Percentiles rank a stretch among this genome's conserved stretches.
These are phyloP conservation scores for Carex scoparia DNA, from an alignment of 176 grass and related monocot genomes.

Conservation along the genomic window DNA sequence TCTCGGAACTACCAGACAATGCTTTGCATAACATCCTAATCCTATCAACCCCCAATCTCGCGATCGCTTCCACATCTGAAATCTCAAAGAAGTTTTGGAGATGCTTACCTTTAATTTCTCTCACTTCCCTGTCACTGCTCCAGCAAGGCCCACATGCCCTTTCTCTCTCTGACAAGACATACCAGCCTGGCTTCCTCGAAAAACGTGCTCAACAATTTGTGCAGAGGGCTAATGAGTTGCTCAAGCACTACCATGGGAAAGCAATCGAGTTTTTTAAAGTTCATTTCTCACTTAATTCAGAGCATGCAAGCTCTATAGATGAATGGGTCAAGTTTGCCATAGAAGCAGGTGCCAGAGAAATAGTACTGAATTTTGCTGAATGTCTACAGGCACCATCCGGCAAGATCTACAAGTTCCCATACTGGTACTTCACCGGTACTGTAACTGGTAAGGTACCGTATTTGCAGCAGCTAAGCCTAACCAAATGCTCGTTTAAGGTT, in stretches of 20 bases:
- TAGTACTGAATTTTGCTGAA: background rate
- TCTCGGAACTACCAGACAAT: background rate
- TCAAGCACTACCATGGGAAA: background rate
- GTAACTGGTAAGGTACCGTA: background rate
- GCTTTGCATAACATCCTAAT: background rate
- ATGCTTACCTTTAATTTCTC: background rate
- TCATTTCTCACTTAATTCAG: background rate
- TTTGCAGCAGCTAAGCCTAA: background rate
- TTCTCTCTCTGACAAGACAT: background rate
- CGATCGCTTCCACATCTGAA: background rate
- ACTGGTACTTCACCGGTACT: conserved; percentile 1
- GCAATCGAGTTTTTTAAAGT: background rate
- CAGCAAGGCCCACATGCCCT: background rate
- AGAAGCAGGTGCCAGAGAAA: background rate
- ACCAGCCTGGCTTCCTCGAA: background rate
- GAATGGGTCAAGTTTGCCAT: conserved; percentile 12
- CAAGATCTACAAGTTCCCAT: background rate
- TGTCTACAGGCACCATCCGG: background rate
- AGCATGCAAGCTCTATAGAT: background rate
- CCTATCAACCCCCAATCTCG: background rate
- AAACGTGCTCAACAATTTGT: background rate
- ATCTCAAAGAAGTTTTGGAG: background rate
- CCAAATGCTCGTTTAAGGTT: background rate
- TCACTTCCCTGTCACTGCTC: background rate
- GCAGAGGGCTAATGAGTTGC: background rate